Conservation (phyloP, 768 basidiomycete species). For the Crassisporium funariophilum region DNA sequence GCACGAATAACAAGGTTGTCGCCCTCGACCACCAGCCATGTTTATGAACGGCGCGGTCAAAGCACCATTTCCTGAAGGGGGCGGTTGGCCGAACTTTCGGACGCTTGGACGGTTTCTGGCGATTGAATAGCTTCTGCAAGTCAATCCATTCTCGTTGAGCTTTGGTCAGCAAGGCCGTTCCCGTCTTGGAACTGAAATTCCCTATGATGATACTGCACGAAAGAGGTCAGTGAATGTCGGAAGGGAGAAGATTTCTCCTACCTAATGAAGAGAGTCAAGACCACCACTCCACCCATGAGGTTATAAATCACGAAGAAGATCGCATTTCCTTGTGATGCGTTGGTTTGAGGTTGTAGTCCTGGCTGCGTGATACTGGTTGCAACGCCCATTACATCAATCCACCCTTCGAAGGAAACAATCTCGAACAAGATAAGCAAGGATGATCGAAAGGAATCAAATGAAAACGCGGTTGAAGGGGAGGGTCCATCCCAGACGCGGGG, state of each 20-base stretch:
- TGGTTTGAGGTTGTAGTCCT: conserved; percentile 68
- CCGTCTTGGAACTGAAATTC: conserved; percentile 87
- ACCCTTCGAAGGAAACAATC: conserved; percentile 94
- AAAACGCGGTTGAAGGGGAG: conserved; percentile 78
- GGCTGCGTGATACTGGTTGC: conserved; percentile 76
- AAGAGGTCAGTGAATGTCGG: no score
- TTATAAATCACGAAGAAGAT: conserved; percentile 94
- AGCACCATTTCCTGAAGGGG: conserved; percentile 80
- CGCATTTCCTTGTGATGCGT: conserved; percentile 79
- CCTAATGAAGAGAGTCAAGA: conserved; percentile 91
- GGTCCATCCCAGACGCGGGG: conserved; percentile 93
- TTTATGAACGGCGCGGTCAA: conserved; percentile 86
- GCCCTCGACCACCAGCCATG: conserved; percentile 89
- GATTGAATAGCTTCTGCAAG: conserved; percentile 82
- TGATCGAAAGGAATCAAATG: conserved; percentile 84
- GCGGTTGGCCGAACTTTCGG: conserved; percentile 63
- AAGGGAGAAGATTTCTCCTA: conserved; percentile 35
- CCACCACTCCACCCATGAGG: conserved; percentile 86
- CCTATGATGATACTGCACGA: conserved; percentile 86
- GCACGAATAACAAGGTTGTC: conserved; percentile 76
- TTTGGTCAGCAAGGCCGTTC: conserved; percentile 81
- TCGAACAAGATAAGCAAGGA: conserved; percentile 93
- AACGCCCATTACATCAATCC: conserved; percentile 90
- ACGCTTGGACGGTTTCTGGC: conserved; percentile 84
- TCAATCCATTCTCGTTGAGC: conserved; percentile 95